Percentiles rank a stretch among this genome's conserved stretches.
Conservation (phyloP, 495 filamentous ascomycete species). For the Barbatosphaeria neglecta region DNA sequence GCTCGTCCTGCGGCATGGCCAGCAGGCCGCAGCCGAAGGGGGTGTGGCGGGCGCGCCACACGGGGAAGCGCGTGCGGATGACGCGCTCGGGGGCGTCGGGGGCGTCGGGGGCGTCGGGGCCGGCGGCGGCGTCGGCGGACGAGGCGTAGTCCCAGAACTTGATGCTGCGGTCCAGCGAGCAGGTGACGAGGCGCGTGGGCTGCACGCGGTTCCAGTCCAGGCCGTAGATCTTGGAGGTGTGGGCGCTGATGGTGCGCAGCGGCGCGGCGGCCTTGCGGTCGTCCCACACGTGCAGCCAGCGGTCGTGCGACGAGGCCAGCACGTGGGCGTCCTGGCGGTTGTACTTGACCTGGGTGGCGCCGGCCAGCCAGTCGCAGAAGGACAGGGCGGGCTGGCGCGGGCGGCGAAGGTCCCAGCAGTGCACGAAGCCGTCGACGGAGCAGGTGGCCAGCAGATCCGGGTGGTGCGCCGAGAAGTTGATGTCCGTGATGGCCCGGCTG, state of each 20-base stretch:
- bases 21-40: constrained; percentile 80
- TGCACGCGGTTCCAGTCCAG: constrained; percentile 85
- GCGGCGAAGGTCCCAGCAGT: constrained; percentile 81
- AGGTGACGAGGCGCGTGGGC: constrained; percentile 63
- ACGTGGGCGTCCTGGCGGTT: constrained; percentile 77
- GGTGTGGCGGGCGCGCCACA: constrained; percentile 89
- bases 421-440: constrained; percentile 84
- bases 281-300: constrained; percentile 83
- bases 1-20: constrained; percentile 84
- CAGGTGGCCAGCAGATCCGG: constrained; percentile 84
- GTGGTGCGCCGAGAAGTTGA: constrained; percentile 92
- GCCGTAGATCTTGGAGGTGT: constrained; percentile 93
- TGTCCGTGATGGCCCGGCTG: constrained; percentile 84
- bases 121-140: constrained; percentile 45
- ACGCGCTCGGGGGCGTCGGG: constrained; percentile 57
- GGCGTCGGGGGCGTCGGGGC: constrained; percentile 47
- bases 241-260: constrained; percentile 72
- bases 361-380: constrained; percentile 90
- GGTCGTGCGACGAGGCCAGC: constrained; percentile 82
- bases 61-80: constrained; percentile 72
- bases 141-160: constrained; percentile 84
- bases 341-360: constrained; percentile 93
- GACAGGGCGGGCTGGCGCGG: constrained; percentile 64
- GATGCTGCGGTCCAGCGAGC: constrained; percentile 83
- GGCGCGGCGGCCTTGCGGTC: constrained; percentile 68